Evolutionary conservation across 2,329 filamentous ascomycete genomes (phyloP).

Genomic region (Macrophomina pseudophaseolina): DNA sequence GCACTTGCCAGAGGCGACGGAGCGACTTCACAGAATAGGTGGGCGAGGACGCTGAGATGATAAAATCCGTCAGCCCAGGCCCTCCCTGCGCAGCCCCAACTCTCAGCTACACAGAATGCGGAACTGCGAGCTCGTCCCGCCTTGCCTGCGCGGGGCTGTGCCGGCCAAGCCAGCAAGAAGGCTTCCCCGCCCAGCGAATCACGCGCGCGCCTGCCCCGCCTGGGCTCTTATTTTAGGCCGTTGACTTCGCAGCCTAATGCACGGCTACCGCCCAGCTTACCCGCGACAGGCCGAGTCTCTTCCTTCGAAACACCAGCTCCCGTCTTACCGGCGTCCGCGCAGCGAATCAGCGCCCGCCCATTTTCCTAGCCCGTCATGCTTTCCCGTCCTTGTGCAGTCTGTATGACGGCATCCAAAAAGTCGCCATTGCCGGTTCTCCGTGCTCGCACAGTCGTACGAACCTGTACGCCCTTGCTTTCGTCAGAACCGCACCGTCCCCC

Average conservation of each 20-base stretch:
- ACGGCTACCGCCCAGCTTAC: slow-evolving; percentile 9
- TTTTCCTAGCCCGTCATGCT: slow-evolving; percentile 4
- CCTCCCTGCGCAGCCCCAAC: slow-evolving; percentile 18
- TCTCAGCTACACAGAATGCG: slow-evolving; percentile 23
- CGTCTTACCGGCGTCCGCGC: slow-evolving; percentile 8
- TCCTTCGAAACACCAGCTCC: slow-evolving; percentile 9
- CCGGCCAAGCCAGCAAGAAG: background rate
- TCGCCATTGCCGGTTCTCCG: background rate
- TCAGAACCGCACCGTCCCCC: too few relatives aligned
- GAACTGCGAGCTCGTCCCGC: slow-evolving; percentile 9
- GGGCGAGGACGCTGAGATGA: slow-evolving; percentile 5
- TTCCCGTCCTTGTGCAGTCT: background rate
- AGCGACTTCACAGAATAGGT: background rate
- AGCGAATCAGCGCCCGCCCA: slow-evolving; percentile 6
- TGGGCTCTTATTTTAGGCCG: slow-evolving; percentile 9
- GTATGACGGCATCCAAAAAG: slow-evolving; percentile 4
- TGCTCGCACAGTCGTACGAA: slow-evolving; percentile 6
- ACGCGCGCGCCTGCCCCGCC: slow-evolving; percentile 1
- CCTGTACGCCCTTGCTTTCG: background rate
- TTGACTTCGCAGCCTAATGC: background rate
- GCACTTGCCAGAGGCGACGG: background rate
- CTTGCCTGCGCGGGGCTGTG: slow-evolving; percentile 8
- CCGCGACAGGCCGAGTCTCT: slow-evolving; percentile 9
- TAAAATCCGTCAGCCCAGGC: slow-evolving; percentile 13
- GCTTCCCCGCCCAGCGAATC: background rate